Conservation (phyloP, 768 basidiomycete species). For the Pilatotrama ljubarskyi region DNA sequence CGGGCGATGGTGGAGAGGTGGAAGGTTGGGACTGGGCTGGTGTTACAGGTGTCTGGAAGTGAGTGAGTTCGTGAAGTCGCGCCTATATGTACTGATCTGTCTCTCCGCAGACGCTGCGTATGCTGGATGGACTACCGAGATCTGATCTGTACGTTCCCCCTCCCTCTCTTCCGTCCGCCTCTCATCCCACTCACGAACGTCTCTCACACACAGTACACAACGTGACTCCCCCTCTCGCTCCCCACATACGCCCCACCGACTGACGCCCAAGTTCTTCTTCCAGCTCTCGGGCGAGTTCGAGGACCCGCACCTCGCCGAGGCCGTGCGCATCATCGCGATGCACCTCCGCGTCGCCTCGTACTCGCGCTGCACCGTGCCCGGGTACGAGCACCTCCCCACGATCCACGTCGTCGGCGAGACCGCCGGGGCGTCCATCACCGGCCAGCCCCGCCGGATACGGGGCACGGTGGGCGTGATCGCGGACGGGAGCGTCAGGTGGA, state of each 20-base stretch:
- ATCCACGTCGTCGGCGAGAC: conserved; percentile 52
- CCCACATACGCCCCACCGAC: neutral
- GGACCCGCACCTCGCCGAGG: conserved; percentile 40
- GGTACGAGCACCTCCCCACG: conserved; percentile 41
- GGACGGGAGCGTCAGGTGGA: conserved; percentile 53
- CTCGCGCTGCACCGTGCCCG: conserved; percentile 24
- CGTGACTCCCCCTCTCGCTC: conserved; percentile 26
- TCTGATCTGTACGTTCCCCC: conserved; percentile 43
- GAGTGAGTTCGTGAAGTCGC: conserved; percentile 20
- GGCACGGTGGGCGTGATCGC: conserved; percentile 51
- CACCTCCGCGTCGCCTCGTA: conserved; percentile 37
- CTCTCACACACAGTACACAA: conserved; percentile 37
- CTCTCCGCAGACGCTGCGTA: conserved; percentile 45
- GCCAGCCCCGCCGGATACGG: conserved; percentile 36
- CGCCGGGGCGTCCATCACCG: conserved; percentile 40
- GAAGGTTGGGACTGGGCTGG: conserved; percentile 65
- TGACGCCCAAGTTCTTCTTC: conserved; percentile 1
- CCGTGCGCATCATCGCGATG: conserved; percentile 55
- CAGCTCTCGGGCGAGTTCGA: conserved; percentile 32
- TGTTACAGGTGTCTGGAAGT: conserved; percentile 55
- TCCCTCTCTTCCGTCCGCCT: neutral
- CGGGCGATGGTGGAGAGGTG: conserved; percentile 25
- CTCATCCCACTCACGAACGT: neutral
- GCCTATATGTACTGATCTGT: neutral
- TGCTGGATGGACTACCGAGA: conserved; percentile 63